phyloP scores from a whole-genome alignment of 73 alveolate genomes.

The Breviolum minutum region DNA sequence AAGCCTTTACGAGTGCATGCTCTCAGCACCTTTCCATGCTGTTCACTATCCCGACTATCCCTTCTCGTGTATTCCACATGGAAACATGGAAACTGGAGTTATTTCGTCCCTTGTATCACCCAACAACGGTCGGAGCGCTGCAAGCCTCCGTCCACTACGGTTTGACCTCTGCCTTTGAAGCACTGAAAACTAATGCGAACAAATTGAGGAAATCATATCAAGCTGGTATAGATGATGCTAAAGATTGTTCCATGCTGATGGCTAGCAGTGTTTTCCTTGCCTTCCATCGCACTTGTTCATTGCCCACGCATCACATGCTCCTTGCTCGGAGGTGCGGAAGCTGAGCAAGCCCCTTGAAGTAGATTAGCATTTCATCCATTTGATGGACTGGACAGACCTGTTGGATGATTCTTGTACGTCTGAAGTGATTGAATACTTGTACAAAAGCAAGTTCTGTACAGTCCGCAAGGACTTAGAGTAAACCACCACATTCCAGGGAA shows the following conservation, averaged over 20 bases:
- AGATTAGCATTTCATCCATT: not conserved
- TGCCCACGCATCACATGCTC: too few species aligned
- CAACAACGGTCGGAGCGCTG: too few species aligned
- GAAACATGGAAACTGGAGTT: too few species aligned
- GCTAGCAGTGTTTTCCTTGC: too few species aligned
- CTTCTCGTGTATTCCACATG: too few species aligned
- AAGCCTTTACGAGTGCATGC: too few species aligned
- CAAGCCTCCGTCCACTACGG: not conserved
- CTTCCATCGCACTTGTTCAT: too few species aligned
- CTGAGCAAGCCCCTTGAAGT: not conserved
- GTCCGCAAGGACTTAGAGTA: not conserved
- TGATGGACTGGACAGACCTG: not conserved
- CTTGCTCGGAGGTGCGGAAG: constrained; percentile 8
- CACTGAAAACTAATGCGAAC: not conserved
- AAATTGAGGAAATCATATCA: not conserved
- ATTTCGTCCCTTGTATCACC: too few species aligned
- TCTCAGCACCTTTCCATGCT: too few species aligned
- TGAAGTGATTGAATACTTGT: not conserved
- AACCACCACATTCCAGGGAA: not conserved
- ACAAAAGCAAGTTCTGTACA: not conserved
- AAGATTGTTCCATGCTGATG: too few species aligned
- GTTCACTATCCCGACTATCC: too few species aligned
- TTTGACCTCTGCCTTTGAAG: not conserved
- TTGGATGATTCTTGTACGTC: not conserved
- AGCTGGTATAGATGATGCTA: too few species aligned